A percentile compares a stretch with the other conserved stretches of the same genome.
Evolutionary conservation across 257 asterid species (phyloP).

Genomic region (Marsdenia floribunda): DNA sequence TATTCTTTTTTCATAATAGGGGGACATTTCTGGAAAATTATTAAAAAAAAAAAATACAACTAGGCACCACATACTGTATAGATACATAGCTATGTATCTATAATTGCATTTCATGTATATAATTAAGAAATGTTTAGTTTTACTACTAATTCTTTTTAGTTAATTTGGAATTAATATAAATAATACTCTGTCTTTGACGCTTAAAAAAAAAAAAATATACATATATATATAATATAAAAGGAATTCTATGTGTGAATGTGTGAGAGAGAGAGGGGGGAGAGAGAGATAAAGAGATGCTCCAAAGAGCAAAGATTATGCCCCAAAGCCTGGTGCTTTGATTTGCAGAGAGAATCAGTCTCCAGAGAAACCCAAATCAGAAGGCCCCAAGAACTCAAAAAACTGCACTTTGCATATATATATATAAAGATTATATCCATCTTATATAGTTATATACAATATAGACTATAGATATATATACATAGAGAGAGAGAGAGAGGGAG

Average conservation of each 20-base stretch:
- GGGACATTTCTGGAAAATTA: not conserved
- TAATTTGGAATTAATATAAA: not conserved
- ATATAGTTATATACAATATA: not conserved
- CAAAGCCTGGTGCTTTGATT: conserved; percentile 67
- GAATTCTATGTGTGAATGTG: not conserved
- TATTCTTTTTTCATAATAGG: not conserved
- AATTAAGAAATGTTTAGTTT: not conserved
- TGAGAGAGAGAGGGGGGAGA: conserved; percentile 21
- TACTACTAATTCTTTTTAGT: not conserved
- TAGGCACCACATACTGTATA: not conserved
- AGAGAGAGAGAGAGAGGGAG: conserved; percentile 22
- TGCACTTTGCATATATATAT: conserved; percentile 17
- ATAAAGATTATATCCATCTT: not conserved
- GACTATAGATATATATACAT: conserved; percentile 9
- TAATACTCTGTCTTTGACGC: not conserved
- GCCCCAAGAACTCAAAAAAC: conserved; percentile 44
- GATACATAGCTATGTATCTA: not conserved
- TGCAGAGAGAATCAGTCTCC: conserved; percentile 37
- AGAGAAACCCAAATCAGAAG: conserved; percentile 34
- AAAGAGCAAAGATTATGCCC: conserved; percentile 43
- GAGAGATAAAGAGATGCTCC: conserved; percentile 31
- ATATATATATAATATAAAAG: not conserved
- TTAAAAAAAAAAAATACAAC: not conserved
- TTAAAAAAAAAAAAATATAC: too few species aligned
- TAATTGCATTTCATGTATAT: too few species aligned